Evolutionary conservation across 805 yeast genomes (phyloP), one percentile per base, ranked within the genome.

Genomic region (Yarrowia sp.): DNA sequence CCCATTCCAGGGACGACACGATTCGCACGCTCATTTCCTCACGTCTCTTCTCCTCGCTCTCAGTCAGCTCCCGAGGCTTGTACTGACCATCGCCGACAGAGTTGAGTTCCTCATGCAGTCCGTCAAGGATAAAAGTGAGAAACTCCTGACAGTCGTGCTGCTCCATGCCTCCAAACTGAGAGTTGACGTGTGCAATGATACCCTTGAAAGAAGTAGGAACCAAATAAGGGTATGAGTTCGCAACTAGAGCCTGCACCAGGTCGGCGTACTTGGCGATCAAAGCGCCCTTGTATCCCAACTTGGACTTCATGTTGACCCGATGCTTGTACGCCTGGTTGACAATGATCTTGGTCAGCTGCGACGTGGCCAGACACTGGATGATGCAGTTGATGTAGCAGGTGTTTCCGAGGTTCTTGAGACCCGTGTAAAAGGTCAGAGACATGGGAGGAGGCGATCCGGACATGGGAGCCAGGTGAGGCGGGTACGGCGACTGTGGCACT

Each of bases 1-100:
- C 96, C 98, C 98, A 92, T 73, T 92, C 97, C 58, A 91, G 84
- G 0, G 95, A 83, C 0, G 96, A 86, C 0, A 96, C 97, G 26
- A 89, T 79, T 65, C 97, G 80, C 2, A 91, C 80, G 0, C 96
- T 88, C 71, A 90, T 75, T 28, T 76, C 75, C 72, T 92, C 98
- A 48, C 97, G 79, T 16, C 81, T 77, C 38, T 79, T 78, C 72
- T 92, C 97, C 67, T 92, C 95, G 62, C 83, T 86, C 59, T 83
- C 85, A 14, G 86, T 83, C 66, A 89, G 81, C 68, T 86, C 91
- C 40, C 85, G 79, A 1, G 82, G 81, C 48, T 81, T 82, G 63
- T 58, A 58, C 41, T 58, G 63, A 22, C 77, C 79, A 66, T 79
- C 78, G 6, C 90, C 90, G 70, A 81, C 80, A 63, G 82, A 81